phyloP scores from a whole-genome alignment of 2,329 filamentous ascomycete genomes.

The Ophiostoma sp. region DNA sequence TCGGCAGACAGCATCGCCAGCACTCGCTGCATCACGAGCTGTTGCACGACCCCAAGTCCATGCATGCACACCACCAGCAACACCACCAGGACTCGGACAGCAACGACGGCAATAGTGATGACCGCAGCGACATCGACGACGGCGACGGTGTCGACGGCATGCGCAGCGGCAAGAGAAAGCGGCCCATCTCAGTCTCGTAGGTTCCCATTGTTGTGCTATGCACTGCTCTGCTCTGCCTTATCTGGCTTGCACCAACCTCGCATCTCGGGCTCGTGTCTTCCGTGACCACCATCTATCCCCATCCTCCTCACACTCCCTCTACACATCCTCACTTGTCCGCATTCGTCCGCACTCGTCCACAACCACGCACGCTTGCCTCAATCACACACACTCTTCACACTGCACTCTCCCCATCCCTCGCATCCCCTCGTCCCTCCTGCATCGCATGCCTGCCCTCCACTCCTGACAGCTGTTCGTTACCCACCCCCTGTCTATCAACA shows the following conservation, averaged over 20 bases:
- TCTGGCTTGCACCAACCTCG: slow-evolving; percentile 8
- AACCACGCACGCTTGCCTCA: not conserved
- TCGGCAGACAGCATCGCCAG: slow-evolving; percentile 14
- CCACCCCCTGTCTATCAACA: not conserved
- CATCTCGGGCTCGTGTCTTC: slow-evolving; percentile 19
- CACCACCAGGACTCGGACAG: slow-evolving; percentile 26
- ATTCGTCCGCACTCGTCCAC: no score
- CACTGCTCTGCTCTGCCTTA: not conserved
- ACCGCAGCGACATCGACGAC: slow-evolving; percentile 36
- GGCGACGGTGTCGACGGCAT: slow-evolving; percentile 42
- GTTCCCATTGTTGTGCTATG: slow-evolving; percentile 28
- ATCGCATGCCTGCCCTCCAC: not conserved
- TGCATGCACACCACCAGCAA: not conserved
- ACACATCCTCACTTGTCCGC: not conserved
- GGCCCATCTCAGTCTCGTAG: slow-evolving; percentile 57
- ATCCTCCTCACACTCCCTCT: not conserved
- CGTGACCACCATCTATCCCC: not conserved
- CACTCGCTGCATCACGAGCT: slow-evolving; percentile 15
- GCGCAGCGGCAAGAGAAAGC: slow-evolving; percentile 52
- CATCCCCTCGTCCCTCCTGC: not conserved
- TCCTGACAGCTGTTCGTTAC: not conserved
- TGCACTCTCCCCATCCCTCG: not conserved
- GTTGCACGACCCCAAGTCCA: slow-evolving; percentile 14
- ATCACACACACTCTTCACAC: not conserved
- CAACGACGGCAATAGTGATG: slow-evolving; percentile 38